Evolutionary conservation across 257 asterid genomes (phyloP).

Genomic region (Solanum acaule): DNA sequence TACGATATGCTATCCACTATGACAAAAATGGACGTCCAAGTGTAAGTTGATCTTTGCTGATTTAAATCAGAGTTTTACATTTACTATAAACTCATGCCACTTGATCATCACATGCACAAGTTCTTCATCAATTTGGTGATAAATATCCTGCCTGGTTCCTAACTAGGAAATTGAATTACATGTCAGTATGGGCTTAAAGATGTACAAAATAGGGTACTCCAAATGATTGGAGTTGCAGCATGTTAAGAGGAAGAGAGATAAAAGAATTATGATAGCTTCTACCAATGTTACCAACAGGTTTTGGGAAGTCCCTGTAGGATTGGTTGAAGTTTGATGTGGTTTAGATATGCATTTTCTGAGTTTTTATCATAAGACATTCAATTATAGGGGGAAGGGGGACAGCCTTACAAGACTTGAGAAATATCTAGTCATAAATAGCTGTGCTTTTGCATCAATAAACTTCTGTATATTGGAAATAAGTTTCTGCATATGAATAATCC

Average conservation of each 20-base stretch:
- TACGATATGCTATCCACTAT: constrained; percentile 62
- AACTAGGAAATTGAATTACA: background rate
- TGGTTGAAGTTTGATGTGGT: background rate
- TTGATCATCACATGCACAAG: background rate
- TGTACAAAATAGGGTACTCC: background rate
- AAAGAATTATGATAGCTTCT: background rate
- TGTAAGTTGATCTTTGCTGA: constrained; percentile 32
- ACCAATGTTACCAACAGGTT: background rate
- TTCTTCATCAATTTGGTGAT: background rate
- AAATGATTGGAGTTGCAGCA: background rate
- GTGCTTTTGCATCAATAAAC: background rate
- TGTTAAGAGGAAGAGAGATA: background rate
- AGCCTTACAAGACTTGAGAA: background rate
- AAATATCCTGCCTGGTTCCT: background rate
- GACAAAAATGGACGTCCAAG: constrained; percentile 69
- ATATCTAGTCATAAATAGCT: background rate
- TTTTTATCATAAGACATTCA: background rate
- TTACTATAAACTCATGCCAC: background rate
- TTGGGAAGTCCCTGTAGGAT: background rate
- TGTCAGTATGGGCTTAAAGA: background rate
- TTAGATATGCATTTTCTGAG: background rate
- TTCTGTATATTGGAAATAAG: background rate
- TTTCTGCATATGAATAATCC: background rate
- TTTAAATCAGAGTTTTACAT: background rate
- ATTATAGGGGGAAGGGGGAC: too few relatives aligned